Evolutionary conservation across 1,284 basidiomycete species (phyloP).

Genomic region (Apiotrichum sp.): DNA sequence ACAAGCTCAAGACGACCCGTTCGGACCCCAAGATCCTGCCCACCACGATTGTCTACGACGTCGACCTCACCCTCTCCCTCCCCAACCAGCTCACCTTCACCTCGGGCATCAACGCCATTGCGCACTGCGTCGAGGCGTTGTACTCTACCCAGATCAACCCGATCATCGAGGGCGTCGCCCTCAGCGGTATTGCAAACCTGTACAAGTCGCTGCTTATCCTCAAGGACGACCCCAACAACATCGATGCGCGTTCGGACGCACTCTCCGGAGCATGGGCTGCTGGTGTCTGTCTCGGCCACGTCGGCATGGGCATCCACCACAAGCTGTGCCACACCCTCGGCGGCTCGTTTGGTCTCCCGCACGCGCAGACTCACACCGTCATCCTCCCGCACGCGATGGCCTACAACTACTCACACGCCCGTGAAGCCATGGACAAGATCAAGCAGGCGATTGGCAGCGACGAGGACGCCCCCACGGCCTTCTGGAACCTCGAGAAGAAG

Average conservation of each 20-base stretch:
- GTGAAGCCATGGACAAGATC: slow-evolving; percentile 44
- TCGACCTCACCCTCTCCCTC: slow-evolving; percentile 50
- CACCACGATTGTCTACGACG: slow-evolving; percentile 51
- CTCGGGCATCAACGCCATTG: slow-evolving; percentile 51
- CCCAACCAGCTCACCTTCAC: slow-evolving; percentile 48
- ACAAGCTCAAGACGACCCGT: slow-evolving; percentile 49
- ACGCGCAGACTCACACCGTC: slow-evolving; percentile 52
- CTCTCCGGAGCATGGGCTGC: slow-evolving; percentile 51
- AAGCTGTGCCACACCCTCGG: slow-evolving; percentile 51
- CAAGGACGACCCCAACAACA: slow-evolving; percentile 34
- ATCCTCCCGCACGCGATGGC: slow-evolving; percentile 50
- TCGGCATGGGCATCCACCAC: slow-evolving; percentile 51
- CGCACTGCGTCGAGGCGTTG: slow-evolving; percentile 50
- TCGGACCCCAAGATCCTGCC: slow-evolving; percentile 49
- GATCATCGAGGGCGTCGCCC: slow-evolving; percentile 48
- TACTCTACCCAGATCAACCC: slow-evolving; percentile 50
- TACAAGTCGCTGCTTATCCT: slow-evolving; percentile 45
- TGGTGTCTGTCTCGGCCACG: slow-evolving; percentile 47
- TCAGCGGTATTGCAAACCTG: slow-evolving; percentile 47
- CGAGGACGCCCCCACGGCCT: slow-evolving; percentile 43
- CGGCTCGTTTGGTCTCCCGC: slow-evolving; percentile 50
- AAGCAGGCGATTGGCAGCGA: slow-evolving; percentile 39
- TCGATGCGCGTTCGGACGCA: slow-evolving; percentile 47
- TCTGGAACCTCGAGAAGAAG: slow-evolving; percentile 48
- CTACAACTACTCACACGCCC: slow-evolving; percentile 48